Evolutionary conservation across 176 grass and related monocot genomes (phyloP), one percentile per base, ranked within the genome.

Genomic region (Typha latifolia): DNA sequence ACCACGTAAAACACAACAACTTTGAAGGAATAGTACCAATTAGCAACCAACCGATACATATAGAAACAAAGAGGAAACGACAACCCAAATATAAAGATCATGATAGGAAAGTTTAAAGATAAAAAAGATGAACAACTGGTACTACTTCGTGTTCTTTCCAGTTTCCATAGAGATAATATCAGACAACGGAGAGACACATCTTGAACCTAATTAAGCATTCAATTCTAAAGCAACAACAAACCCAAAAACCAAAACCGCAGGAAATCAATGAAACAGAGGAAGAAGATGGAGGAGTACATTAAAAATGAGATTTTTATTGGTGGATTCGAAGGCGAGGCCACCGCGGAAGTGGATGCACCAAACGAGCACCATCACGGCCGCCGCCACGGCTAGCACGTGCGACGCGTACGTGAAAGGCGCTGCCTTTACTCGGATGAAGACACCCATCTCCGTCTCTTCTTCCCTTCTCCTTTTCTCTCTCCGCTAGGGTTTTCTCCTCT

Each of bases 281-380:
- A 8, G 12, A 29, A 24, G 21, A 8, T 49, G 34, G 0, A 19
- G 12, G n/a, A 70, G 67, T 68, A 93, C 94, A 75, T 90, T 97
- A 68, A 97, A 97, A 81, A 97, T 83, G 81, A 93, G 89, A 69
- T 82, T 87, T 88, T 97, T 97, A 78, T 97, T 85, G 34, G 49
- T 50, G 1, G 83, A 82, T n/a, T 78, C 78, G 68, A 97, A 66
- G 34, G 89, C 89, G 57, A 97, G 81, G 49, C 94, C 94, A 22
- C 94, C 94, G 48, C 83, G 86, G 89, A 93, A 99, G 74, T 76
- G 61, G 79, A 93, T 63, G 81, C 85, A 85, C 89, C 94, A 99
- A 29, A 93, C 83, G 49, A 93, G 83, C 57, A 99, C 86, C 81
- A 93, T 57, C 75, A 56, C 83, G 47, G 89, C 94, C 62, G 86